Evolutionary conservation across 176 grass and related monocot genomes (phyloP).

Genomic region (Hyparrhenia diplandra): DNA sequence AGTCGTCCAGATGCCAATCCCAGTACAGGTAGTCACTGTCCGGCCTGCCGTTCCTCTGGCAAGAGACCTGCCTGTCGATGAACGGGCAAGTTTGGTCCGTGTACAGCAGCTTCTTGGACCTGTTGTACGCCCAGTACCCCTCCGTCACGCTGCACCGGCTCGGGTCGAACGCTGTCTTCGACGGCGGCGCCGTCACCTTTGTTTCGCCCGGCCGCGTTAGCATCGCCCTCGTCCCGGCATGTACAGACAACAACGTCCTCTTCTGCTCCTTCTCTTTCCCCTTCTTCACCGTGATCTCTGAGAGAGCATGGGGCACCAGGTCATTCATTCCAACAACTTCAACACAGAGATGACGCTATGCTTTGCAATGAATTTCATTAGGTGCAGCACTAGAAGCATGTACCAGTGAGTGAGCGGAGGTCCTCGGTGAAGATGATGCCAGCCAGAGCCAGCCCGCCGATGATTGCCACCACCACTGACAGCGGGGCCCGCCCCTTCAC

Average conservation of each 20-base stretch:
- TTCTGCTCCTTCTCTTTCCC: not conserved
- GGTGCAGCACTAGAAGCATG: not conserved
- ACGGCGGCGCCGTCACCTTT: not conserved
- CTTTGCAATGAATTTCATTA: not conserved
- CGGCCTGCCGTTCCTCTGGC: conserved; percentile 64
- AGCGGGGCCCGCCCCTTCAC: conserved; percentile 44
- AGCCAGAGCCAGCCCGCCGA: conserved; percentile 50
- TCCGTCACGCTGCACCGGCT: conserved; percentile 52
- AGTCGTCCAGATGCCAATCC: conserved; percentile 67
- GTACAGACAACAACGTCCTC: not conserved
- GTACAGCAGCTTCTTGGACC: conserved; percentile 45
- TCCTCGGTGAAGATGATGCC: conserved; percentile 81
- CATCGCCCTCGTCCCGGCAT: not conserved
- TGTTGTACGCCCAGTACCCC: conserved; percentile 61
- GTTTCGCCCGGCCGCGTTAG: not conserved
- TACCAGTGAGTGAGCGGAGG: conserved; percentile 55
- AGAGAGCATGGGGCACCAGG: not conserved
- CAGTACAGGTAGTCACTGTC: conserved; percentile 72
- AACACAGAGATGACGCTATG: no score
- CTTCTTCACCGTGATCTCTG: conserved; percentile 31
- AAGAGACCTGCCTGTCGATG: conserved; percentile 55
- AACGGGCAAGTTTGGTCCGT: conserved; percentile 61
- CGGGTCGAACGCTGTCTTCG: conserved; percentile 31
- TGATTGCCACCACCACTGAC: conserved; percentile 55
- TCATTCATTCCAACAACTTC: not conserved